These are phyloP conservation scores for Babesia ovis DNA, from an alignment of 169 alveolate species.

Conservation along the genomic window DNA sequence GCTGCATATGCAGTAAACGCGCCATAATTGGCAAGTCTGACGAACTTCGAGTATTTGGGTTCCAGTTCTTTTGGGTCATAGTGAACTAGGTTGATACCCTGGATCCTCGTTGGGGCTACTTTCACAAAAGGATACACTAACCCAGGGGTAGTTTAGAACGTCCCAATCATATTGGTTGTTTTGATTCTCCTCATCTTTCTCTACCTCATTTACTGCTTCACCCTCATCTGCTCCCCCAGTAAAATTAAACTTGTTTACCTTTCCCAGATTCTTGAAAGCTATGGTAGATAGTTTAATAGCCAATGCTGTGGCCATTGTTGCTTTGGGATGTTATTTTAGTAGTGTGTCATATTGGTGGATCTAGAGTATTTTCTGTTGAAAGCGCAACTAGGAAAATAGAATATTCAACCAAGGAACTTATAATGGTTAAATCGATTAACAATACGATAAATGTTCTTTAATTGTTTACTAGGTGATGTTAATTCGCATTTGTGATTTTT, in stretches of 20 bases:
- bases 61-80: constrained; percentile 22
- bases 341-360: too few species aligned
- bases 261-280: background rate
- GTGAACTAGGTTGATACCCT: constrained; percentile 48
- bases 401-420: too few species aligned
- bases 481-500: too few species aligned
- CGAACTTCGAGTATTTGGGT: background rate
- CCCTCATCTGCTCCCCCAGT: background rate
- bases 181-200: background rate
- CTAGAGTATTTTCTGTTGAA: too few species aligned
- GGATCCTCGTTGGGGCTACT: background rate
- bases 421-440: too few species aligned
- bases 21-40: constrained; percentile 7
- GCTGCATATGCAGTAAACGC: constrained; percentile 16
- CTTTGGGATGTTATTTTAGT: background rate
- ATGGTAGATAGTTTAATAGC: background rate
- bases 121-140: background rate
- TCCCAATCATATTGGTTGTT: constrained; percentile 11
- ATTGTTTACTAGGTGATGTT: too few species aligned
- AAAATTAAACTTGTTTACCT: background rate
- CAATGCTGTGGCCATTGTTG: background rate
- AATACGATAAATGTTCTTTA: too few species aligned
- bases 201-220: background rate
- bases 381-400: too few species aligned
- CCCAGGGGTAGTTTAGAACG: constrained; percentile 50